Evolutionary conservation across 768 basidiomycete species (phyloP), one percentile per base, ranked within the genome.

Genomic region (Rhodotorula paludigena): DNA sequence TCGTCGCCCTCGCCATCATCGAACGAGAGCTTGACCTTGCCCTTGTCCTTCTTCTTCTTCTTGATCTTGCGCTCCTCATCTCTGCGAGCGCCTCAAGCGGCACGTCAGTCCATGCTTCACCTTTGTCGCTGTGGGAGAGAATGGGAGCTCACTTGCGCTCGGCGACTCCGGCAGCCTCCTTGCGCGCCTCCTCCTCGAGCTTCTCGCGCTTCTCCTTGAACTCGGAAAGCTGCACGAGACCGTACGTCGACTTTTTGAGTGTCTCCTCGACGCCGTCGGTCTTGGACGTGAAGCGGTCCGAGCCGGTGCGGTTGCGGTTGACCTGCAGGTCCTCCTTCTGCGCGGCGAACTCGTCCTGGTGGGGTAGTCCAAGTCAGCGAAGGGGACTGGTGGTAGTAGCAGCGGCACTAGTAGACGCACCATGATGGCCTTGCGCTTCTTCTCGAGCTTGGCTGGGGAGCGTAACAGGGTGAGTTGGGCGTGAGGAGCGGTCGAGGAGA

Each of bases 241-340:
- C 94, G 53, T 97, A 86, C 3, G 94, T 98, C 57, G 84, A 88
- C 66, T 90, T 83, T 82, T 94, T 96, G 59, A 98, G 83, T 10
- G 85, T 83, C 68, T 97, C 94, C 78, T 97, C 93, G 83, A 97
- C 86, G 15, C 89, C 92, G 77, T 97, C 93, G 79, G 90, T 86
- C 78, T 94, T 90, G 6, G 90, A 89, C 39, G 93, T 89, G 79
- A 98, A 98, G 69, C 92, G 89, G 77, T 89, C 87, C 5, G 85
- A 80, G 0, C 90, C 70, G 6, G 71, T 72, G 16, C 71, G 66
- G 66, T 68, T 72, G 5, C 66, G 58, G 1, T 59, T 33, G 1
- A 36, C 47, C 10, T 42, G 35, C 6, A 72, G 57, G 45, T 65
- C 71, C 36, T 68, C 57, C 54, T 68, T 72, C 36, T 72, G 71